These are phyloP conservation scores for Curvularia lunata DNA, from an alignment of 2,329 filamentous ascomycete species.

Conservation along the genomic window DNA sequence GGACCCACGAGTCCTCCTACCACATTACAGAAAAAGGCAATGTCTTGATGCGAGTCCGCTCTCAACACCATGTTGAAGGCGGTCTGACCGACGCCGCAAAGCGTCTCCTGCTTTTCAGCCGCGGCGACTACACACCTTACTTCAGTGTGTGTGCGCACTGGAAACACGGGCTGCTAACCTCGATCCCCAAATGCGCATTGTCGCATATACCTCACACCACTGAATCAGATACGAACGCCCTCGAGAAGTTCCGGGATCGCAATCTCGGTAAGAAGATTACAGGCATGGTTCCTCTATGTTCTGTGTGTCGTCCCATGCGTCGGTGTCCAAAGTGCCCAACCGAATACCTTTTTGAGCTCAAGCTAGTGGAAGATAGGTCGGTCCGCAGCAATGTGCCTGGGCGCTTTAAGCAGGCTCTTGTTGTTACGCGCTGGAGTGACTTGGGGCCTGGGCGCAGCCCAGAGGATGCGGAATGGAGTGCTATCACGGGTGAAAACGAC, in stretches of 20 bases:
- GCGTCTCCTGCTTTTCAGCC: slow-evolving; percentile 64
- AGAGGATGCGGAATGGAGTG: slow-evolving; percentile 60
- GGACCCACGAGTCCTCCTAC: slow-evolving; percentile 60
- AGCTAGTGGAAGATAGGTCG: slow-evolving; percentile 62
- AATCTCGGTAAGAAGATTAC: slow-evolving; percentile 41
- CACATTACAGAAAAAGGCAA: slow-evolving; percentile 62
- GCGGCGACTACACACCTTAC: slow-evolving; percentile 66
- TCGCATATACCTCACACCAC: slow-evolving; percentile 59
- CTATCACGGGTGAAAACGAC: slow-evolving; percentile 52
- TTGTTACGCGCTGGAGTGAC: slow-evolving; percentile 68
- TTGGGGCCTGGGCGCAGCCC: slow-evolving; percentile 59
- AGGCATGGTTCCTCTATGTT: slow-evolving; percentile 60
- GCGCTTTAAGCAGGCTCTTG: slow-evolving; percentile 65
- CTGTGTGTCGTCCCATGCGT: slow-evolving; percentile 63
- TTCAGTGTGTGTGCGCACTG: slow-evolving; percentile 69
- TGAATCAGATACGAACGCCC: slow-evolving; percentile 47
- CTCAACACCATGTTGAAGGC: slow-evolving; percentile 58
- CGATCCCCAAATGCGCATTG: slow-evolving; percentile 66
- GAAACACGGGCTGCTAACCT: slow-evolving; percentile 66
- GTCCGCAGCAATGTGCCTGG: slow-evolving; percentile 47
- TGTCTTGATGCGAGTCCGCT: slow-evolving; percentile 65
- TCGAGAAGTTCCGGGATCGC: slow-evolving; percentile 49
- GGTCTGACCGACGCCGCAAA: slow-evolving; percentile 59
- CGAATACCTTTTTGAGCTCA: slow-evolving; percentile 67
- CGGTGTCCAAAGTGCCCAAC: slow-evolving; percentile 67